A percentile compares a stretch with the other conserved stretches of the same genome.
Evolutionary conservation across 352 stramenopile species (phyloP).

Genomic region (Phytophthora hybrid): DNA sequence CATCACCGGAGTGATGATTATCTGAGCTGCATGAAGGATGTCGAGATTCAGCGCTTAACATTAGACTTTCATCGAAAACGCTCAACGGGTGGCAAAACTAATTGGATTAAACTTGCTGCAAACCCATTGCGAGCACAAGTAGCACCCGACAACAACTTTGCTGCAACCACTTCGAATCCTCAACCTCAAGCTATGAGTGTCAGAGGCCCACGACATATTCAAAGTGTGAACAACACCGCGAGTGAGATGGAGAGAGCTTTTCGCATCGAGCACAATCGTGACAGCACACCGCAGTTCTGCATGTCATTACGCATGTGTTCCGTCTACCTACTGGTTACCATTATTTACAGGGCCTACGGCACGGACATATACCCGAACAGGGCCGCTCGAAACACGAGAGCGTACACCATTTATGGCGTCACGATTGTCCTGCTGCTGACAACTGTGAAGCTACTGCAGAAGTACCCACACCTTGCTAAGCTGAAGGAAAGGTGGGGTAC

Average conservation of each 20-base stretch:
- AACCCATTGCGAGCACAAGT: conserved; percentile 16
- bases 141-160: conserved; percentile 1
- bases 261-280: conserved; percentile 52
- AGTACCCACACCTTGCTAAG: conserved; percentile 42
- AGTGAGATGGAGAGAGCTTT: conserved; percentile 70
- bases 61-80: conserved; percentile 61
- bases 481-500: conserved; percentile 49
- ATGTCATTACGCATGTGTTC: conserved; percentile 47
- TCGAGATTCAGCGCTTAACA: conserved; percentile 60
- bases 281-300: conserved; percentile 64
- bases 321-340: conserved; percentile 42
- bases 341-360: conserved; percentile 57
- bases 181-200: neutral
- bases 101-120: conserved; percentile 5
- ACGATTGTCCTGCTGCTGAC: conserved; percentile 37
- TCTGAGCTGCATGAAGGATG: conserved; percentile 66
- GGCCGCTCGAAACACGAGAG: conserved; percentile 25
- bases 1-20: conserved; percentile 69
- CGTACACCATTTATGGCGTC: conserved; percentile 49
- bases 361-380: conserved; percentile 25
- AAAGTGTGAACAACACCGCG: conserved; percentile 53
- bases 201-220: conserved; percentile 25
- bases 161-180: neutral
- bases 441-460: conserved; percentile 41
- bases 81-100: neutral